Evolutionary conservation across 441 rosid species (phyloP).

Genomic region (Breynia disticha): DNA sequence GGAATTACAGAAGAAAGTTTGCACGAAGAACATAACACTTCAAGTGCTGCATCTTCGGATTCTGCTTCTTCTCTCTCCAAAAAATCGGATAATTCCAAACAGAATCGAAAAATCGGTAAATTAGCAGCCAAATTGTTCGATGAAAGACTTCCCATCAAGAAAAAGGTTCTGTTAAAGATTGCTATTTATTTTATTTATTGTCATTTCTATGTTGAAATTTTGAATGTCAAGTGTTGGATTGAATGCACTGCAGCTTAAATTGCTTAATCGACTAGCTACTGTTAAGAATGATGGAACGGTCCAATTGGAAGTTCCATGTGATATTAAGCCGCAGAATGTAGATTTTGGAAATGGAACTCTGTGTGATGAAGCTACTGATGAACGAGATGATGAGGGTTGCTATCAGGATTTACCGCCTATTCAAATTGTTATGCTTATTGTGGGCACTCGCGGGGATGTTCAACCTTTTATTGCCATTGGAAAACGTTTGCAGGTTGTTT

Average conservation of each 20-base stretch:
- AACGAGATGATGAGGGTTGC: slow-evolving; percentile 26
- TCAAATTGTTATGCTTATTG: slow-evolving; percentile 75
- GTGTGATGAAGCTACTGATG: slow-evolving; percentile 45
- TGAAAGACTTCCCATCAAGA: no score
- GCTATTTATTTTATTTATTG: no score
- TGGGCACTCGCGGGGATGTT: slow-evolving; percentile 86
- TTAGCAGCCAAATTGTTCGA: no score
- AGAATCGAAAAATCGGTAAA: no score
- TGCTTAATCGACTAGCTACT: slow-evolving; percentile 66
- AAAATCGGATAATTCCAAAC: no score
- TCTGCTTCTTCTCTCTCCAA: no score
- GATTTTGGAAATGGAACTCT: slow-evolving; percentile 19
- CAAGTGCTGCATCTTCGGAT: no score
- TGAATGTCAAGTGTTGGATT: no score
- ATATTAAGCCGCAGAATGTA: slow-evolving; percentile 37
- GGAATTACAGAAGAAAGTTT: no score
- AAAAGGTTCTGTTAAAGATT: no score
- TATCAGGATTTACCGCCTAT: slow-evolving; percentile 36
- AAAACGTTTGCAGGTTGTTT: slow-evolving; percentile 75
- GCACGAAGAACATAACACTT: no score
- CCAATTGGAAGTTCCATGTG: slow-evolving; percentile 54
- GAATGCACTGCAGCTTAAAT: slow-evolving; percentile 59
- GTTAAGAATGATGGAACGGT: slow-evolving; percentile 76
- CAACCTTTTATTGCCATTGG: slow-evolving; percentile 82
- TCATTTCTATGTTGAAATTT: no score